Evolutionary conservation across 208 protist species (phyloP).

Genomic region (Wallacemonas sp.): DNA sequence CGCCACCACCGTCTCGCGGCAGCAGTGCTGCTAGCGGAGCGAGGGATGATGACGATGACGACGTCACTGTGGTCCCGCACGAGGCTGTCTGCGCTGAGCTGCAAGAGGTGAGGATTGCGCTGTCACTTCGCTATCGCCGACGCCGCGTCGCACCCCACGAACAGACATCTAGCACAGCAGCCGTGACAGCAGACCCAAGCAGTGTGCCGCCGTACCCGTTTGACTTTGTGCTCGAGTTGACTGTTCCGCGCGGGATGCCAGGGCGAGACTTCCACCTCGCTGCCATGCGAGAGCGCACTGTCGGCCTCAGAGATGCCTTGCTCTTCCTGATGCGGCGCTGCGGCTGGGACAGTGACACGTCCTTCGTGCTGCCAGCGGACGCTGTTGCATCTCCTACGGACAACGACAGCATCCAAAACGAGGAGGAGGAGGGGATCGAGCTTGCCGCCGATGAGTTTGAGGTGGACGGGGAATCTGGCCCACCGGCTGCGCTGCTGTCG

Average conservation of each 20-base stretch:
- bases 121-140: constrained; percentile 28
- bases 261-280: constrained; percentile 25
- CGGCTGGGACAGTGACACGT: background rate
- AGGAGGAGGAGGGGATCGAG: too few species aligned
- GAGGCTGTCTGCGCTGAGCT: constrained; percentile 45
- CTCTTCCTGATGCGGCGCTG: constrained; percentile 47
- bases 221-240: constrained; percentile 26
- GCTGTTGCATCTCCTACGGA: too few species aligned
- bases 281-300: constrained; percentile 37
- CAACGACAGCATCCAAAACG: background rate
- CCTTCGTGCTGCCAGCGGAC: too few species aligned
- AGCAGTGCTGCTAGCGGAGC: too few species aligned
- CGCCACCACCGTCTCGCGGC: too few species aligned
- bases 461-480: background rate
- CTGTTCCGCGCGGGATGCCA: constrained; percentile 26
- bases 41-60: too few species aligned
- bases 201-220: too few species aligned
- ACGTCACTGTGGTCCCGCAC: constrained; percentile 26
- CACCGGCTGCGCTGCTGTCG: constrained; percentile 10
- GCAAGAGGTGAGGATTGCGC: constrained; percentile 19
- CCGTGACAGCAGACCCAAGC: too few species aligned
- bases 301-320: constrained; percentile 61
- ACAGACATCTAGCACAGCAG: background rate
- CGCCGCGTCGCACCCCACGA: too few species aligned
- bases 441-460: constrained; percentile 35